A percentile compares a stretch with the other conserved stretches of the same genome.
Conservation (phyloP, 192 early-diverging fungal species). For the Paraglomus occultum region DNA sequence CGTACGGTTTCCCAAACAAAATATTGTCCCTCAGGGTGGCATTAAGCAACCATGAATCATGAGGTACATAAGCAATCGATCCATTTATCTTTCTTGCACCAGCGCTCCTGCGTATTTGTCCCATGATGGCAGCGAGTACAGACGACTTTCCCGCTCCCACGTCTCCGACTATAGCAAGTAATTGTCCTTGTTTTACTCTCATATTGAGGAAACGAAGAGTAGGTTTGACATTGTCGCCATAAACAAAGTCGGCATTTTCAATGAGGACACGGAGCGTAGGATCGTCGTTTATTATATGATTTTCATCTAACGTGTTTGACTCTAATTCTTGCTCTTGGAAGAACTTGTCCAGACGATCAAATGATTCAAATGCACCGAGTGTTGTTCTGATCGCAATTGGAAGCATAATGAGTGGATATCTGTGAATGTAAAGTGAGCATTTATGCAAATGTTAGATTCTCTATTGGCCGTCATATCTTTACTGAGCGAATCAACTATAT, state of each 20-base stretch:
- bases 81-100: constrained; percentile 56
- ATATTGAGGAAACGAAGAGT: constrained; percentile 51
- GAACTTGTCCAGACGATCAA: constrained; percentile 59
- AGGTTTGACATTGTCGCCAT: constrained; percentile 46
- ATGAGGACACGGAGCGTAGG: constrained; percentile 46
- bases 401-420: constrained; percentile 65
- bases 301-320: constrained; percentile 34
- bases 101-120: constrained; percentile 55
- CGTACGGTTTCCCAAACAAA: constrained; percentile 66
- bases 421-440: not conserved
- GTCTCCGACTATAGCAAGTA: constrained; percentile 67
- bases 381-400: constrained; percentile 61
- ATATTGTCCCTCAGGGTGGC: constrained; percentile 76
- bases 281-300: constrained; percentile 32
- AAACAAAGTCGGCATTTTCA: constrained; percentile 53
- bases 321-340: constrained; percentile 62
- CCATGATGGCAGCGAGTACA: constrained; percentile 64
- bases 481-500: not conserved
- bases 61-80: constrained; percentile 59
- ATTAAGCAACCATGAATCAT: constrained; percentile 72
- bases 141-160: constrained; percentile 70
- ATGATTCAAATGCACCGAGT: constrained; percentile 52
- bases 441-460: not conserved
- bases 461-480: too few species aligned
- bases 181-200: constrained; percentile 46